These are phyloP conservation scores for Neurospora sp. DNA, from an alignment of 495 filamentous ascomycete genomes.

Conservation along the genomic window DNA sequence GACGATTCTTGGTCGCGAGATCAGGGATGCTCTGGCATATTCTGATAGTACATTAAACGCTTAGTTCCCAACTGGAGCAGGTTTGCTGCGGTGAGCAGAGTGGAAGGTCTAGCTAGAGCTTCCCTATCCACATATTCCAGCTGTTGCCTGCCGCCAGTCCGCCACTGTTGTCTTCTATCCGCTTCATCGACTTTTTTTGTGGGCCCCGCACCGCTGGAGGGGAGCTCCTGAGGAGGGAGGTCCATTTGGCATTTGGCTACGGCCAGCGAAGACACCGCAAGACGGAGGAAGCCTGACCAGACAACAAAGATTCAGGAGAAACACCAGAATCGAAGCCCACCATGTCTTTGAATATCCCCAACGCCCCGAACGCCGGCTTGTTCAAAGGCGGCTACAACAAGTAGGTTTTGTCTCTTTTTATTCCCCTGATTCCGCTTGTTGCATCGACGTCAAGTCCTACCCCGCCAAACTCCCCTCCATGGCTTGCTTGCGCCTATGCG, in stretches of 20 bases:
- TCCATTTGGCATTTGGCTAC: slow-evolving; percentile 2
- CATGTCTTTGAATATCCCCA: slow-evolving; percentile 94
- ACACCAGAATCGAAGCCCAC: slow-evolving; percentile 15
- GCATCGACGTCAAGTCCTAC: slow-evolving; percentile 3
- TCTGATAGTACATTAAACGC: neutral
- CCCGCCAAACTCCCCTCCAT: slow-evolving; percentile 3
- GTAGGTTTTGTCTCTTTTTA: slow-evolving; percentile 41
- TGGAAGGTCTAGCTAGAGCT: neutral
- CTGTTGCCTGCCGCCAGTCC: slow-evolving; percentile 18
- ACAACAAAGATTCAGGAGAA: slow-evolving; percentile 3
- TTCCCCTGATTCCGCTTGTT: neutral
- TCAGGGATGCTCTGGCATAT: neutral
- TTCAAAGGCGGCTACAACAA: slow-evolving; percentile 97
- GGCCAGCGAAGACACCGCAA: slow-evolving; percentile 1
- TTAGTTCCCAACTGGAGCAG: neutral
- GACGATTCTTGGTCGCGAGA: neutral
- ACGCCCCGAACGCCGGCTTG: slow-evolving; percentile 80
- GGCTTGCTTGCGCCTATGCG: neutral
- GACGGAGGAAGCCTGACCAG: slow-evolving; percentile 1
- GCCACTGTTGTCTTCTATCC: slow-evolving; percentile 14
- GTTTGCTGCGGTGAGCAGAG: neutral
- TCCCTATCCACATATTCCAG: neutral
- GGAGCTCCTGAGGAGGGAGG: slow-evolving; percentile 11
- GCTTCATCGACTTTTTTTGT: slow-evolving; percentile 29
- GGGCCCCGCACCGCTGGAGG: slow-evolving; percentile 2